These are phyloP conservation scores for Chlamydomonas reinhardtii DNA, from an alignment of 163 green algal species.

Conservation along the genomic window DNA sequence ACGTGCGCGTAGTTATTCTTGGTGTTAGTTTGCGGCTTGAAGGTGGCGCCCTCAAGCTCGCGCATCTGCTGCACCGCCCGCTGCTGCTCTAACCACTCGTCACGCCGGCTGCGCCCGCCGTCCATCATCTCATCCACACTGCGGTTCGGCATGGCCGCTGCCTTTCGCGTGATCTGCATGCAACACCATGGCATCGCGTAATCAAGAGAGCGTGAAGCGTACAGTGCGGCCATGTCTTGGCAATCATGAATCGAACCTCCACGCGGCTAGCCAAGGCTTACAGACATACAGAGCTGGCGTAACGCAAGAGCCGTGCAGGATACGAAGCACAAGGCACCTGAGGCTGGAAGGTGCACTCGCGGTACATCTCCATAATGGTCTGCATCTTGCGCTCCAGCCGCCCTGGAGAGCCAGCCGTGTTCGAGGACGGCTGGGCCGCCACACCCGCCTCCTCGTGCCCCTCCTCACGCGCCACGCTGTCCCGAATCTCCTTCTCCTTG, in stretches of 20 bases:
- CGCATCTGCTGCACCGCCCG: conserved; percentile 7
- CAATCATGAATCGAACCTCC: too few relatives aligned
- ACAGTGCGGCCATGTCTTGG: too few relatives aligned
- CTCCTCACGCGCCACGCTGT: not conserved
- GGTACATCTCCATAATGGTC: conserved; percentile 49
- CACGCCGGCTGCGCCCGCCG: conserved; percentile 38
- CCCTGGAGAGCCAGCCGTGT: not conserved
- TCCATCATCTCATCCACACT: conserved; percentile 44
- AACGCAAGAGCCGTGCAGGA: too few relatives aligned
- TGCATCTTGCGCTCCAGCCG: not conserved
- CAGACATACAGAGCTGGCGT: too few relatives aligned
- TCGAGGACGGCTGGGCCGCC: not conserved
- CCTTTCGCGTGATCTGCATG: conserved; percentile 52
- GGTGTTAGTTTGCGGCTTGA: conserved; percentile 31
- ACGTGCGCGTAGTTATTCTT: conserved; percentile 36
- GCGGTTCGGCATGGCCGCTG: conserved; percentile 2
- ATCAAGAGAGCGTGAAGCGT: not conserved
- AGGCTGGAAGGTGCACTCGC: conserved; percentile 45
- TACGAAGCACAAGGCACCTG: conserved; percentile 4
- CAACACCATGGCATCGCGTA: not conserved
- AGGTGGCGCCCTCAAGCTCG: conserved; percentile 40
- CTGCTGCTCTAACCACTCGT: conserved; percentile 46
- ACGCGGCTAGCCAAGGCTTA: too few relatives aligned
- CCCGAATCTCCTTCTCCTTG: not conserved
- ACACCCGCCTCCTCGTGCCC: not conserved